Conservation (phyloP, 345 rosid genomes). For the Salix caprea region DNA sequence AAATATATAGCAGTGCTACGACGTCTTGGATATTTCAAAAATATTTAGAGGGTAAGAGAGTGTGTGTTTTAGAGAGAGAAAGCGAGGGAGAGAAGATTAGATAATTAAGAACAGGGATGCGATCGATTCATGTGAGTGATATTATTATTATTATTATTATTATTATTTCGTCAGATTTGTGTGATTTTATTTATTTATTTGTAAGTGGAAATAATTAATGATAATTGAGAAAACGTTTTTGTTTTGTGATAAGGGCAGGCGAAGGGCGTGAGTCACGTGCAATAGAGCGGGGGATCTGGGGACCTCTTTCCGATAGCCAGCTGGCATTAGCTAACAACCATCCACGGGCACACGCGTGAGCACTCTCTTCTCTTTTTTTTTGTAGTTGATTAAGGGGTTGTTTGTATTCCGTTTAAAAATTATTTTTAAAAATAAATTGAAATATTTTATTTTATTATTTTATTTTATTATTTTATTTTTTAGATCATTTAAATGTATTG, state of each 20-base stretch:
- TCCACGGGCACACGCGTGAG: slow-evolving; percentile 39
- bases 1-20: too few relatives aligned
- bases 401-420: too few relatives aligned
- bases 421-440: too few relatives aligned
- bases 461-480: too few relatives aligned
- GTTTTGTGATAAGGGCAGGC: neutral
- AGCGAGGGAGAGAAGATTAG: neutral
- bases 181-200: neutral
- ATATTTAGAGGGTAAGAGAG: neutral
- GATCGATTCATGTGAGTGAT: too few relatives aligned
- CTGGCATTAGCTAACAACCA: slow-evolving; percentile 46
- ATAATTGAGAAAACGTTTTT: neutral
- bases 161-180: neutral
- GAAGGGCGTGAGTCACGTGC: slow-evolving; percentile 55
- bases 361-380: slow-evolving; percentile 2
- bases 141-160: too few relatives aligned
- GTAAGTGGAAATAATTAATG: neutral
- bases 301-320: slow-evolving; percentile 55
- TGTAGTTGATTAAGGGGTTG: too few relatives aligned
- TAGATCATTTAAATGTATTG: too few relatives aligned
- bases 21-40: too few relatives aligned
- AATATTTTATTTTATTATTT: too few relatives aligned
- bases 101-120: neutral
- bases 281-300: slow-evolving; percentile 26
- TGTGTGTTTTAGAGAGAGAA: neutral